phyloP scores from a whole-genome alignment of 2,329 filamentous ascomycete species.

The Cladosporium sp. region DNA sequence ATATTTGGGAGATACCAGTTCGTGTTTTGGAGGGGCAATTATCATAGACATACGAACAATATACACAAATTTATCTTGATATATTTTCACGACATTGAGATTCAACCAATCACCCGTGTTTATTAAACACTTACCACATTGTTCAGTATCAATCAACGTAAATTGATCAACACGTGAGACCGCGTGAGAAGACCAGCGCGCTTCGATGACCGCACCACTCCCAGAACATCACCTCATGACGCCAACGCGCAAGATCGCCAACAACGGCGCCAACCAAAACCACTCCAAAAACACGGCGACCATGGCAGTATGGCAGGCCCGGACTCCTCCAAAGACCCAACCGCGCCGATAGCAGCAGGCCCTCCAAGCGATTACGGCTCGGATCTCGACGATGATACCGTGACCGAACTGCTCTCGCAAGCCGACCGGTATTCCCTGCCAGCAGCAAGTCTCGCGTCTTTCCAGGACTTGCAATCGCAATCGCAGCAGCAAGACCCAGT shows the following conservation, averaged over 20 bases:
- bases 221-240: conserved; percentile 1
- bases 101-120: too few relatives aligned
- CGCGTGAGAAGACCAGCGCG: too few relatives aligned
- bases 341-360: conserved; percentile 13
- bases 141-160: too few relatives aligned
- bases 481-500: conserved; percentile 20
- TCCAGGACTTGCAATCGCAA: too few relatives aligned
- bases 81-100: not conserved
- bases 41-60: not conserved
- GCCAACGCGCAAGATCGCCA: not conserved
- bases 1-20: too few relatives aligned
- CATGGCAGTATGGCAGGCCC: conserved; percentile 15
- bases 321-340: not conserved
- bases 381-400: conserved; percentile 56
- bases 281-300: not conserved
- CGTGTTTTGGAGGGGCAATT: too few relatives aligned
- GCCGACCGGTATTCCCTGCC: conserved; percentile 30
- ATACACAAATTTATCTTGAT: not conserved
- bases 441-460: too few relatives aligned
- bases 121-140: too few relatives aligned
- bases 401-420: conserved; percentile 49
- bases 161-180: not conserved
- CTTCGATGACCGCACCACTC: conserved; percentile 7
- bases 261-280: not conserved
- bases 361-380: conserved; percentile 59